Evolutionary conservation across 169 alveolate species (phyloP).

Genomic region (Plasmodium vivax): DNA sequence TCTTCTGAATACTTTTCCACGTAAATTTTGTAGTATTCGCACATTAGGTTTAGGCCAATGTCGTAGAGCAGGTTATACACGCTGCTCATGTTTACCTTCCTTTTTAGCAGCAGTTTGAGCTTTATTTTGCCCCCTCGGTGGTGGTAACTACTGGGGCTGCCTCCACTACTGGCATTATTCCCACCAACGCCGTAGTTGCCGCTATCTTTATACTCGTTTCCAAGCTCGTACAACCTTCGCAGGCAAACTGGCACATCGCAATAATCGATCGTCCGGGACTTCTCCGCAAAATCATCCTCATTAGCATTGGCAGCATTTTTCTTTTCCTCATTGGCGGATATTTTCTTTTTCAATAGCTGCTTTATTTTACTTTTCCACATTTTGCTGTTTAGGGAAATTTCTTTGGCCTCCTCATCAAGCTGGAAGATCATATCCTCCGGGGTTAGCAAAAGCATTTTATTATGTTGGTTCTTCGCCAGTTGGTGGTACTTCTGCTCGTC

Average conservation of each 20-base stretch:
- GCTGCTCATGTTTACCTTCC: slow-evolving; percentile 21
- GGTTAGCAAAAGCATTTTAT: slow-evolving; percentile 11
- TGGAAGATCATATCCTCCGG: slow-evolving; percentile 24
- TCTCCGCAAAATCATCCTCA: not conserved
- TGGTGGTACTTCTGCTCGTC: not conserved
- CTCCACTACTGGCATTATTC: not conserved
- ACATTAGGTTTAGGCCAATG: slow-evolving; percentile 44
- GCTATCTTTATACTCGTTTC: not conserved
- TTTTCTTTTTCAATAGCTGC: slow-evolving; percentile 13
- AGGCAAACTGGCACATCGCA: slow-evolving; percentile 19
- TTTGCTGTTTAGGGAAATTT: slow-evolving; percentile 34
- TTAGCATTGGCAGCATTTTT: not conserved
- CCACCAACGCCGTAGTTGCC: not conserved
- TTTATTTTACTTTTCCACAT: slow-evolving; percentile 63
- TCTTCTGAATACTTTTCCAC: slow-evolving; percentile 51
- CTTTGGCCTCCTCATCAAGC: slow-evolving; percentile 11
- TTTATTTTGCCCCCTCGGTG: not conserved
- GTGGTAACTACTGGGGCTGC: not conserved
- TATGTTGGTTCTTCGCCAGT: not conserved
- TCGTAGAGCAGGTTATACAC: slow-evolving; percentile 24
- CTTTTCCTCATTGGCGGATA: not conserved
- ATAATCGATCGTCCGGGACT: not conserved
- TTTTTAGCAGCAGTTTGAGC: slow-evolving; percentile 21
- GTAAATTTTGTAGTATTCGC: not conserved
- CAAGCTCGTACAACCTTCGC: slow-evolving; percentile 21